Percentiles rank a stretch among this genome's conserved stretches.
phyloP scores from a whole-genome alignment of 306 rosid species.

The Ammopiptanthus mongolicus region DNA sequence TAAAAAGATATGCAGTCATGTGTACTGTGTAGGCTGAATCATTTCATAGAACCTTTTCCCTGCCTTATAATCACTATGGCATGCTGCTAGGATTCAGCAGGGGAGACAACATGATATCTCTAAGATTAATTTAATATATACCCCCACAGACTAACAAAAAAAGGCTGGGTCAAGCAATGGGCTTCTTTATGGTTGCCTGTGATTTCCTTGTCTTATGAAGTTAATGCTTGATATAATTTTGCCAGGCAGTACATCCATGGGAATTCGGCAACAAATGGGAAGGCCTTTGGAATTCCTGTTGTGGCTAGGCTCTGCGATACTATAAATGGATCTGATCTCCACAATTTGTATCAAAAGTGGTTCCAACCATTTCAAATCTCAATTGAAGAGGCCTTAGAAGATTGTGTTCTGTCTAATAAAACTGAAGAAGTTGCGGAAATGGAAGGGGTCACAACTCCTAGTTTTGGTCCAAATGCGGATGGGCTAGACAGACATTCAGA shows the following conservation, averaged over 20 bases:
- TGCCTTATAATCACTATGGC: slow-evolving; percentile 10
- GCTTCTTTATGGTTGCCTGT: slow-evolving; percentile 3
- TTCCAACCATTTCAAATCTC: slow-evolving; percentile 55
- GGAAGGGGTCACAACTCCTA: slow-evolving; percentile 32
- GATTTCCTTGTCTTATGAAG: slow-evolving; percentile 24
- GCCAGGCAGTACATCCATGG: slow-evolving; percentile 70
- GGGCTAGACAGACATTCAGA: slow-evolving; percentile 36
- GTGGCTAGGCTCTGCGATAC: slow-evolving; percentile 47
- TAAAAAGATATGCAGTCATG: slow-evolving; percentile 13
- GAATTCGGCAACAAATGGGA: slow-evolving; percentile 54
- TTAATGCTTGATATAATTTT: slow-evolving; percentile 30
- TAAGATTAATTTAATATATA: not conserved
- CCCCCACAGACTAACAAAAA: not conserved
- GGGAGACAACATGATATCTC: not conserved
- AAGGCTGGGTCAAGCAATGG: not conserved
- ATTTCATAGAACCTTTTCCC: not conserved
- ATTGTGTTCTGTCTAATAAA: slow-evolving; percentile 31
- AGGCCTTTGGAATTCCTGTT: slow-evolving; percentile 90
- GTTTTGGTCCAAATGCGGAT: slow-evolving; percentile 33
- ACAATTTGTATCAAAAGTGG: slow-evolving; percentile 52
- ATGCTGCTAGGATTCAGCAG: slow-evolving; percentile 8
- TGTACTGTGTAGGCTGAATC: not conserved
- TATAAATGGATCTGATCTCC: slow-evolving; percentile 63
- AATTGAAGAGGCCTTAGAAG: slow-evolving; percentile 37
- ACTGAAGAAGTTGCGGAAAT: slow-evolving; percentile 41